Base-by-base conservation (phyloP, 2,329 filamentous ascomycete species). In the Colletotrichum cereale region DNA sequence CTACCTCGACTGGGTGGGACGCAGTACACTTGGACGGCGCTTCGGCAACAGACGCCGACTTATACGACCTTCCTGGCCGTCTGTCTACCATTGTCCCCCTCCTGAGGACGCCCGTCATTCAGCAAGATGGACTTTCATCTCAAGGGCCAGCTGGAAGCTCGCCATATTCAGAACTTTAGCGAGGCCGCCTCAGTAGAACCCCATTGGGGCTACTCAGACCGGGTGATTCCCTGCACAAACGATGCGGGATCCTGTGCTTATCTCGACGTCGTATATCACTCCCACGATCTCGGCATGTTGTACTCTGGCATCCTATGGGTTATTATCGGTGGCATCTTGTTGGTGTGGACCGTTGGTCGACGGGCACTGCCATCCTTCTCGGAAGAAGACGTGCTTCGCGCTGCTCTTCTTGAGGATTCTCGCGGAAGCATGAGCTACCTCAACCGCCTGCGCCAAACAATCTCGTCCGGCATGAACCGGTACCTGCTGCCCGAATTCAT, bases 401-500 rank as follows among this genome's bases (percentile, higher is more conserved):
- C 65, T 48, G 57, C 56, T 34, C 48, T 67, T 38, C 26, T 71
- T 16, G 57, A 71, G 26, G 68, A 71, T 38, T 58, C 56, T 16
- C 57, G 57, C 8, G 47, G 50, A 18, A 61, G 62, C 57, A 58
- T 66, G 67, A 60, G 61, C 68, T 26, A 53, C 60, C 40, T 74
- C 26, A 76, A 73, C 50, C 78, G 81, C 42, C 60, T 84, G 11
- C 77, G 78, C 14, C 78, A 78, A 47, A 80, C 87, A 3, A 67
- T 85, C 24, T 73, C 69, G 11, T 55, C 63, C 10, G 42, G 56
- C n/a, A 24, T 66, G 29, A 73, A 73, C 14, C 84, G 81, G 38
- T 86, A 87, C 75, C 83, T 94, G 3, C 86, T 94, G 2, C 89
- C 89, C 0, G 91, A 93, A 75, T 84, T 86, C 3, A 79, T 86